phyloP scores from a whole-genome alignment of 164 flowering plant genomes.

The Sextonia rubra region DNA sequence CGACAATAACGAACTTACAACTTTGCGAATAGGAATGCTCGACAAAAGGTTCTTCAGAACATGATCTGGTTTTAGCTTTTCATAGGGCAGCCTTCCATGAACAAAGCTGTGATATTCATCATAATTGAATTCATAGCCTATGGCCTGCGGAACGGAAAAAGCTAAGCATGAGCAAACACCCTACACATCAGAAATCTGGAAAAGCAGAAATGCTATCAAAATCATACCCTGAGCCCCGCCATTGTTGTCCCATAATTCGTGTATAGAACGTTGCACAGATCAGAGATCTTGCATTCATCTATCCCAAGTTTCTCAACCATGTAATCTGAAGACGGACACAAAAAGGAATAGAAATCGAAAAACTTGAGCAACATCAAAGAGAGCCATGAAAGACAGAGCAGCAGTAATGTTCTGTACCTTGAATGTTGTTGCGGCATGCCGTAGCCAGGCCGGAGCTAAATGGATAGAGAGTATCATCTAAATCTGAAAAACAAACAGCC shows the following conservation, averaged over 20 bases:
- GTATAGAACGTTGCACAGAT: constrained; percentile 49
- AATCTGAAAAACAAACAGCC: background rate
- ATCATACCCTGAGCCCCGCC: constrained; percentile 84
- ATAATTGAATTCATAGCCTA: constrained; percentile 70
- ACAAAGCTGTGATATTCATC: constrained; percentile 76
- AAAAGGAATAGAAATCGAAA: background rate
- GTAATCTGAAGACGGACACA: constrained; percentile 37
- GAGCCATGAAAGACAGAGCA: background rate
- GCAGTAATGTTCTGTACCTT: constrained; percentile 33
- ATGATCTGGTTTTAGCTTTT: constrained; percentile 65
- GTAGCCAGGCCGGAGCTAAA: constrained; percentile 66
- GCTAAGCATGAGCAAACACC: too few species aligned
- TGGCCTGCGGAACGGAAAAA: constrained; percentile 43
- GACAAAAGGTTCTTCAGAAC: constrained; percentile 55
- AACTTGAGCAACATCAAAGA: background rate
- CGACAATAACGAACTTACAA: constrained; percentile 42
- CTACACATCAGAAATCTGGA: background rate
- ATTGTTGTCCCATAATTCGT: constrained; percentile 83
- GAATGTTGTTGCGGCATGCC: constrained; percentile 49
- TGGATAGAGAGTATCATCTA: constrained; percentile 29
- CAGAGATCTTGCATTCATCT: constrained; percentile 48
- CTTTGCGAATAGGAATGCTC: constrained; percentile 69
- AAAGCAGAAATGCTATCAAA: background rate
- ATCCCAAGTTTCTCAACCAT: constrained; percentile 72
- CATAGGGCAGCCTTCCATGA: constrained; percentile 87